Base-by-base conservation (phyloP, 2,329 filamentous ascomycete genomes). In the Xylariaceae sp. region DNA sequence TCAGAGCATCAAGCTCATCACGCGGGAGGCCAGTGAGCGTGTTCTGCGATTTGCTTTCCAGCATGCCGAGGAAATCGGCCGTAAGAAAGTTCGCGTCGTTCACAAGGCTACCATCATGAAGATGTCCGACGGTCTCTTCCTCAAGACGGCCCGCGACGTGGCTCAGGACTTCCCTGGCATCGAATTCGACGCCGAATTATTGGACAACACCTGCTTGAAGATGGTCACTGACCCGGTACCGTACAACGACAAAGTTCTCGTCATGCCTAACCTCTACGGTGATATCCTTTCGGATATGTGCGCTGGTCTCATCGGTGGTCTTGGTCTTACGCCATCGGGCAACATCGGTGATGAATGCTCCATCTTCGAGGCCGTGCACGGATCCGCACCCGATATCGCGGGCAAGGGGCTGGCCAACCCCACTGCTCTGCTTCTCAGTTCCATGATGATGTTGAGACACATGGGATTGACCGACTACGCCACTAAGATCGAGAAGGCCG, bases 31-130 rank as follows among this genome's bases (percentile, higher is more conserved):
- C 64, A 93, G 87, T 65, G 95, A 99, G 87, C 89, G 95, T 69
- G 95, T 99, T 52, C 87, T 98, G 66, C 89, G 93, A 74, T 99
- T 92, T 77, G 95, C 96, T 70, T 99, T 99, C 88, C 93, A 99
- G 81, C 92, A 99, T 76, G 95, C 95, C 68, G 85, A 95, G 77
- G 86, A 91, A 69, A 89, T 97, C 72, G 92, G 93, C 79, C 90
- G 91, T 83, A 93, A 87, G 75, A 97, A 97, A 89, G 93, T 98
- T 71, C 91, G 93, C 73, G 93, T 92, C 58, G 93, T 98, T 63
- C 95, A 99, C 89, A 99, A 99, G 87, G 95, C 95, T 76, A 98
- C 95, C 74, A 99, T 99, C 82, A 99, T 99, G 95, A 99, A 99
- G 88, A 96, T 97, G 91, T 93, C 89, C 74, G 95, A 99, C 77